Evolutionary conservation across 345 rosid species (phyloP).

Genomic region (Brassica nigra): DNA sequence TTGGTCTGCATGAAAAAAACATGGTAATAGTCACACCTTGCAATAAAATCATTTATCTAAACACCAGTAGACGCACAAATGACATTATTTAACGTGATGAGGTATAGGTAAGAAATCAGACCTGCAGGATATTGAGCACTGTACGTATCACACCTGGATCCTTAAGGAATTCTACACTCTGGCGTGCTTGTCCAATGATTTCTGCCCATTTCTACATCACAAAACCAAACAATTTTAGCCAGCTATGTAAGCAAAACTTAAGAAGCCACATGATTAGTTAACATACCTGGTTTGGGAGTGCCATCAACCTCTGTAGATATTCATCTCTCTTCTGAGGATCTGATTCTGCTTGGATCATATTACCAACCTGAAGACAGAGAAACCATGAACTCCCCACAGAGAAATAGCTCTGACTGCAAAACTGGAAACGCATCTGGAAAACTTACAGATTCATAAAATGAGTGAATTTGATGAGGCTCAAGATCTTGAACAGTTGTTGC

Average conservation of each 20-base stretch:
- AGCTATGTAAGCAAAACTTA: constrained; percentile 5
- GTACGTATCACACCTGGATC: constrained; percentile 88
- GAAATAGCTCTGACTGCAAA: constrained; percentile 12
- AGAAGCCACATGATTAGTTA: background rate
- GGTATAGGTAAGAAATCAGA: constrained; percentile 26
- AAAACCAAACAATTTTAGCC: constrained; percentile 13
- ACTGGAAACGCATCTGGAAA: constrained; percentile 1
- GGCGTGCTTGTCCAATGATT: constrained; percentile 95
- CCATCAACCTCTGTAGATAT: constrained; percentile 90
- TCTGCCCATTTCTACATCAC: constrained; percentile 90
- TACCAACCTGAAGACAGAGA: constrained; percentile 66
- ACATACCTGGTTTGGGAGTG: constrained; percentile 89
- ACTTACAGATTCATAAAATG: constrained; percentile 95
- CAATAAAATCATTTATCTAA: constrained; percentile 9
- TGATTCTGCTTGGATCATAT: constrained; percentile 98
- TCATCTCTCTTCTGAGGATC: constrained; percentile 98
- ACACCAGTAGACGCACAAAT: constrained; percentile 24
- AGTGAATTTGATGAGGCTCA: constrained; percentile 98
- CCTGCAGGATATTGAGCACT: constrained; percentile 96
- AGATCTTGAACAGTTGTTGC: constrained; percentile 93
- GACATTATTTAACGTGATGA: constrained; percentile 5
- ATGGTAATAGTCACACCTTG: constrained; percentile 2
- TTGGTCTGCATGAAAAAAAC: constrained; percentile 72
- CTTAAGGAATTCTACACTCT: constrained; percentile 88
- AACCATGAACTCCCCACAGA: background rate